Base-by-base conservation (phyloP, 1,139 yeast species). In the Eremothecium gossypii region DNA sequence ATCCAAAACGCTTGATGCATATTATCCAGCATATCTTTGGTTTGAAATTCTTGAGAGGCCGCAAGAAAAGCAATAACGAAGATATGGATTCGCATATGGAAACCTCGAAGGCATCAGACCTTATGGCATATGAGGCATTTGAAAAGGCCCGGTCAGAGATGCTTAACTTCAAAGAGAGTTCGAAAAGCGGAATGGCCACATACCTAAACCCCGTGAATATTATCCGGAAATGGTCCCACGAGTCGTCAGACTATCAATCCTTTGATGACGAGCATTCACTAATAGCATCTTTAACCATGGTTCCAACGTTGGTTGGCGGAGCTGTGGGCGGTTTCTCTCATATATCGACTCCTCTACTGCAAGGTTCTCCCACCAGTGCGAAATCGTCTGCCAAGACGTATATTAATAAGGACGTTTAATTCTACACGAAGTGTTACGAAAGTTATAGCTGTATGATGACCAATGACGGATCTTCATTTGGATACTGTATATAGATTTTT, bases 1-100 rank as follows among this genome's bases (percentile, higher is more conserved):
- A 84, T 75, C 96, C 96, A 33, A 68, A 78, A 4, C 65, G 69
- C 45, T 67, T 76, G 10, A 77, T 77, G 64, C 67, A 71, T 13
- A 50, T 54, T 26, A 52, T 74, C 41, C 58, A 76, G 48, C 71
- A 73, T 55, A 62, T 71, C 45, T 63, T 68, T 45, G 75, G 77
- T 4, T 71, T 75, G 58, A 65, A 68, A 41, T 73, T 69, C 61
- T 54, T 71, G 53, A 43, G 41, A 50, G 49, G n/a, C 50, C 51
- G 33, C 49, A 49, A 17, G 52, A 50, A 34, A 40, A 46, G 37
- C 26, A 50, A 30, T 35, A 52, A 49, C 7, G 63, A 55, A 33
- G 6, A 17, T 17, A 57, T 50, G 27, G 60, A 54, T 40, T 44
- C 44, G 6, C 23, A 17, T 17, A 17, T 17, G 6, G 23, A 17